Conservation (phyloP, 495 filamentous ascomycete species). For the Glutinoglossum americanum region DNA sequence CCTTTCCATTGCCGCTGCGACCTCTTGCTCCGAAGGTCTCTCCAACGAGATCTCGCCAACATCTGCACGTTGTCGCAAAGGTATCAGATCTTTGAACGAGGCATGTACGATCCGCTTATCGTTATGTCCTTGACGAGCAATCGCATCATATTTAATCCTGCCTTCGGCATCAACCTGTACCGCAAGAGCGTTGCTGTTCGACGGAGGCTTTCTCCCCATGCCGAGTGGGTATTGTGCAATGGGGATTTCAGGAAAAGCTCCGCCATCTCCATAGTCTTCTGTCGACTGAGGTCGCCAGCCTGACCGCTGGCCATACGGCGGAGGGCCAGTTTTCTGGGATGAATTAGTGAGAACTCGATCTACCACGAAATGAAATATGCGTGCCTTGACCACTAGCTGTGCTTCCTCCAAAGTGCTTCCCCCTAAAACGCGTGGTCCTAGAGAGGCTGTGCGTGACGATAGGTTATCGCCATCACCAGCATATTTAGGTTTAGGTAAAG, state of each 20-base stretch:
- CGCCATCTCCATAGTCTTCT: slow-evolving; percentile 92
- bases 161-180: slow-evolving; percentile 80
- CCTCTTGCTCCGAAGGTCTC: slow-evolving; percentile 65
- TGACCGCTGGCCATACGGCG: slow-evolving; percentile 62
- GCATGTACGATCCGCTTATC: slow-evolving; percentile 74
- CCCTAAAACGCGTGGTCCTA: slow-evolving; percentile 59
- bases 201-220: slow-evolving; percentile 61
- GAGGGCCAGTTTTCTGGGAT: slow-evolving; percentile 54
- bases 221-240: slow-evolving; percentile 90
- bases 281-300: slow-evolving; percentile 70
- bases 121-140: slow-evolving; percentile 74
- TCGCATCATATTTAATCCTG: slow-evolving; percentile 90
- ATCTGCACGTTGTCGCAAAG: slow-evolving; percentile 79
- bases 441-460: slow-evolving; percentile 46
- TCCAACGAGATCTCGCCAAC: slow-evolving; percentile 84
- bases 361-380: slow-evolving; percentile 7
- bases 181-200: slow-evolving; percentile 67
- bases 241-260: slow-evolving; percentile 85
- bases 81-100: slow-evolving; percentile 92
- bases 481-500: slow-evolving; percentile 79
- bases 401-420: slow-evolving; percentile 57
- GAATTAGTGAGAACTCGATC: neutral
- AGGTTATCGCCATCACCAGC: slow-evolving; percentile 66
- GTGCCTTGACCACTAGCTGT: slow-evolving; percentile 67
- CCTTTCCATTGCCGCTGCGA: slow-evolving; percentile 59